A percentile compares a stretch with the other conserved stretches of the same genome.
phyloP scores from a whole-genome alignment of 768 basidiomycete genomes.

The Leccinum variicolor region DNA sequence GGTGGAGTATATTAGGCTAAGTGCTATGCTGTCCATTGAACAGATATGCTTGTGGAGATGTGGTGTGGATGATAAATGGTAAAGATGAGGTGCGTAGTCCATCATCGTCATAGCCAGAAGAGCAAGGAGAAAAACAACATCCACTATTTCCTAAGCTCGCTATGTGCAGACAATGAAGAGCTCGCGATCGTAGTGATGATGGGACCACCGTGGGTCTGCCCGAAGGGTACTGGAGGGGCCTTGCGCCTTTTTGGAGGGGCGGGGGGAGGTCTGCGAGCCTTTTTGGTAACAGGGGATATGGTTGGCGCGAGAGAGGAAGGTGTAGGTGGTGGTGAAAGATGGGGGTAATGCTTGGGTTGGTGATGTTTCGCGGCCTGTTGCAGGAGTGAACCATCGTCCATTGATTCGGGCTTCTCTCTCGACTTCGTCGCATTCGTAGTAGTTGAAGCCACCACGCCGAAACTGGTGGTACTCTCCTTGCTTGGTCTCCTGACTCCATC shows the following conservation, averaged over 20 bases:
- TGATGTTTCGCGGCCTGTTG: slow-evolving; percentile 15
- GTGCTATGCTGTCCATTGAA: slow-evolving; percentile 25
- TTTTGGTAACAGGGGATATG: slow-evolving; percentile 20
- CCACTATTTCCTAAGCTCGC: slow-evolving; percentile 18
- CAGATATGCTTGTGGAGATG: slow-evolving; percentile 16
- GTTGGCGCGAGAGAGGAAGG: slow-evolving; percentile 16
- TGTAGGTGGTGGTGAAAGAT: slow-evolving; percentile 16
- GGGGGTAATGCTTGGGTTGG: slow-evolving; percentile 17
- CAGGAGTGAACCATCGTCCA: slow-evolving; percentile 24
- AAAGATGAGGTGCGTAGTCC: slow-evolving; percentile 7
- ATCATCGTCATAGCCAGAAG: slow-evolving; percentile 1
- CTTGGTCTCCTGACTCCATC: slow-evolving; percentile 42
- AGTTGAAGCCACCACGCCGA: slow-evolving; percentile 29
- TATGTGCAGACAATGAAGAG: slow-evolving; percentile 28
- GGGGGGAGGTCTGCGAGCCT: slow-evolving; percentile 55
- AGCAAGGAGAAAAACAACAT: neutral
- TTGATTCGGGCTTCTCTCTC: slow-evolving; percentile 26
- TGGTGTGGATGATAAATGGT: slow-evolving; percentile 10
- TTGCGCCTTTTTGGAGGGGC: slow-evolving; percentile 66
- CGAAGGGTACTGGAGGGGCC: slow-evolving; percentile 65
- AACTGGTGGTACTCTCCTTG: slow-evolving; percentile 32
- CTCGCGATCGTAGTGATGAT: slow-evolving; percentile 58
- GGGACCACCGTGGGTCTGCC: slow-evolving; percentile 45
- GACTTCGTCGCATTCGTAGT: slow-evolving; percentile 14
- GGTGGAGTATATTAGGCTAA: slow-evolving; percentile 12